Percentiles rank a stretch among this genome's conserved stretches.
phyloP scores from a whole-genome alignment of 1,139 yeast genomes.

The Blastobotrys raffinosifermentans region DNA sequence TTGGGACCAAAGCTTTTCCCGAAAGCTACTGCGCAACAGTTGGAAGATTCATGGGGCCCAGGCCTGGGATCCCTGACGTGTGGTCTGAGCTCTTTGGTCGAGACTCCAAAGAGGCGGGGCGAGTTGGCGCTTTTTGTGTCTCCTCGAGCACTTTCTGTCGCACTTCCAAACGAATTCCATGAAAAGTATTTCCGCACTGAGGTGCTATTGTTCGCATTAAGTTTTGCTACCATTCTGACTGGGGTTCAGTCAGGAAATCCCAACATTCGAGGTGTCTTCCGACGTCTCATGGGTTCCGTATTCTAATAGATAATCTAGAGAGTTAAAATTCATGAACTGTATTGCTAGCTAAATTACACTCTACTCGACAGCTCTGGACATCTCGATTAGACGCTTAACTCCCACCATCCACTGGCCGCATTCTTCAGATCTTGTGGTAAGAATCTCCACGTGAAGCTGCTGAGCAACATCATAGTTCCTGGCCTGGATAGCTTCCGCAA shows the following conservation, averaged over 20 bases:
- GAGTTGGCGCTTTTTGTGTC: constrained; percentile 41
- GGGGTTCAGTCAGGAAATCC: constrained; percentile 14
- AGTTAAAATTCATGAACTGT: background rate
- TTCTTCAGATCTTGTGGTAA: constrained; percentile 63
- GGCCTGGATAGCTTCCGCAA: constrained; percentile 47
- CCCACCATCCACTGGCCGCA: constrained; percentile 94
- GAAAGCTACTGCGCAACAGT: constrained; percentile 24
- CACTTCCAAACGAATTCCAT: constrained; percentile 27
- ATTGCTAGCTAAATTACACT: background rate
- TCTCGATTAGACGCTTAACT: constrained; percentile 77
- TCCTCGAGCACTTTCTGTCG: constrained; percentile 38
- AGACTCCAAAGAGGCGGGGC: constrained; percentile 35
- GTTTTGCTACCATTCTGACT: constrained; percentile 32
- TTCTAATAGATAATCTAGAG: constrained; percentile 10
- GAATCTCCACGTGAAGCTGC: constrained; percentile 46
- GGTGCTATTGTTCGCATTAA: constrained; percentile 30
- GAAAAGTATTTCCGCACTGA: constrained; percentile 25
- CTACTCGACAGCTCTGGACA: constrained; percentile 37
- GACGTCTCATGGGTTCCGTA: constrained; percentile 17
- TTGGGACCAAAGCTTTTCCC: constrained; percentile 32
- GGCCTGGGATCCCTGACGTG: constrained; percentile 33
- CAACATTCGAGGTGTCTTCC: constrained; percentile 21
- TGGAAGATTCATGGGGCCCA: constrained; percentile 37
- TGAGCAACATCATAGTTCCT: constrained; percentile 59
- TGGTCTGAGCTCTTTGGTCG: constrained; percentile 38